Percentiles rank a stretch among this genome's conserved stretches.
Evolutionary conservation across 2,329 filamentous ascomycete genomes (phyloP).

Genomic region (Sarocladium strictum): DNA sequence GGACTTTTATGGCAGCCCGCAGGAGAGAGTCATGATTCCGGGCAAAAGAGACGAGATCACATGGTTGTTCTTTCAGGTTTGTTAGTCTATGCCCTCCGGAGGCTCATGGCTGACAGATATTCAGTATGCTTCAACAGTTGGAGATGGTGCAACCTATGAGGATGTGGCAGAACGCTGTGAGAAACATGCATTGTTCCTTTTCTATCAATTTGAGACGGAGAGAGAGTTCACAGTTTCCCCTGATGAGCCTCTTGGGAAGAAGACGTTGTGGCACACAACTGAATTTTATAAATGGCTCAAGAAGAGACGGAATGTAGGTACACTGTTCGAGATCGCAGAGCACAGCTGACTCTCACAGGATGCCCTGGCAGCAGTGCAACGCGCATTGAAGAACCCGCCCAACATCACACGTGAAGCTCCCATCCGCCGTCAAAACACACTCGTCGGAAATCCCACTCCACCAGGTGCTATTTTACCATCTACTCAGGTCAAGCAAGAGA

Average conservation of each 20-base stretch:
- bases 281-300: constrained; percentile 44
- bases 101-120: not conserved
- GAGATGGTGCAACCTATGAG: constrained; percentile 45
- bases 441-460: not conserved
- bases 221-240: constrained; percentile 21
- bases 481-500: no score
- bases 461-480: not conserved
- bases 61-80: constrained; percentile 26
- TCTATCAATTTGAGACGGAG: constrained; percentile 43
- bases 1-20: constrained; percentile 42
- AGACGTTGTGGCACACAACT: constrained; percentile 33
- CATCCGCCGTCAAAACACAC: not conserved
- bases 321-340: no score
- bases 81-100: no score
- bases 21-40: constrained; percentile 20
- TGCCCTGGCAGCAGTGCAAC: not conserved
- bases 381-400: not conserved
- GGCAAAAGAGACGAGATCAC: constrained; percentile 22
- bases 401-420: not conserved
- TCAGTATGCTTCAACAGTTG: constrained; percentile 45
- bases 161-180: constrained; percentile 42
- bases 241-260: constrained; percentile 12
- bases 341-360: not conserved
- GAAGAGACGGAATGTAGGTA: constrained; percentile 32
- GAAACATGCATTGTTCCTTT: constrained; percentile 45